A percentile compares a stretch with the other conserved stretches of the same genome.
Conservation (phyloP, 176 grass and related monocot genomes). For the Typha latifolia region DNA sequence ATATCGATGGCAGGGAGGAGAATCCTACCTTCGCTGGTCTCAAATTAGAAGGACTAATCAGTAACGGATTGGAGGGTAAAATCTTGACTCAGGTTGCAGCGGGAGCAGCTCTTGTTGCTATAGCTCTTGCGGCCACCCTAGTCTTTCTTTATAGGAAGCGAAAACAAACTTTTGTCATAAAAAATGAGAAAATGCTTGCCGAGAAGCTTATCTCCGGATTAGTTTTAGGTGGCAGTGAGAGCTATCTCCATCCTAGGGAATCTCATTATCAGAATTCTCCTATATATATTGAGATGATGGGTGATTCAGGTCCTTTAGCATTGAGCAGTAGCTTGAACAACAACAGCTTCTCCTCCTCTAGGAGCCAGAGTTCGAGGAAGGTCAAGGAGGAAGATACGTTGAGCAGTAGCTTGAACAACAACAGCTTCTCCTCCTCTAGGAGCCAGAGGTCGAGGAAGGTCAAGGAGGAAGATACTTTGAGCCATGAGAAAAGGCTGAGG, state of each 20-base stretch:
- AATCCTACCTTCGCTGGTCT: neutral
- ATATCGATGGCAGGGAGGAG: conserved; percentile 7
- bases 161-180: conserved; percentile 17
- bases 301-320: conserved; percentile 32
- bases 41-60: conserved; percentile 8
- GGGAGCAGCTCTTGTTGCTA: conserved; percentile 20
- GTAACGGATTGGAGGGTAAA: conserved; percentile 13
- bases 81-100: conserved; percentile 13
- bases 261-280: conserved; percentile 20
- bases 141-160: conserved; percentile 23
- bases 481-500: conserved; percentile 24
- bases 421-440: conserved; percentile 24
- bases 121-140: conserved; percentile 26
- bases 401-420: conserved; percentile 22
- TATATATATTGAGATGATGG: conserved; percentile 28
- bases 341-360: conserved; percentile 26
- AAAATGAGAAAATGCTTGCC: conserved; percentile 2
- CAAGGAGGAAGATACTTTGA: conserved; percentile 21
- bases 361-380: conserved; percentile 24
- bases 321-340: conserved; percentile 35
- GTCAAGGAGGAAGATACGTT: conserved; percentile 18
- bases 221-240: conserved; percentile 57
- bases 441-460: conserved; percentile 21
- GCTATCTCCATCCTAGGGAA: conserved; percentile 16
- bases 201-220: conserved; percentile 20